Percentiles rank a stretch among this genome's conserved stretches.
Evolutionary conservation across 106 monocot genomes (phyloP).

Genomic region (Vanilla planifolia): DNA sequence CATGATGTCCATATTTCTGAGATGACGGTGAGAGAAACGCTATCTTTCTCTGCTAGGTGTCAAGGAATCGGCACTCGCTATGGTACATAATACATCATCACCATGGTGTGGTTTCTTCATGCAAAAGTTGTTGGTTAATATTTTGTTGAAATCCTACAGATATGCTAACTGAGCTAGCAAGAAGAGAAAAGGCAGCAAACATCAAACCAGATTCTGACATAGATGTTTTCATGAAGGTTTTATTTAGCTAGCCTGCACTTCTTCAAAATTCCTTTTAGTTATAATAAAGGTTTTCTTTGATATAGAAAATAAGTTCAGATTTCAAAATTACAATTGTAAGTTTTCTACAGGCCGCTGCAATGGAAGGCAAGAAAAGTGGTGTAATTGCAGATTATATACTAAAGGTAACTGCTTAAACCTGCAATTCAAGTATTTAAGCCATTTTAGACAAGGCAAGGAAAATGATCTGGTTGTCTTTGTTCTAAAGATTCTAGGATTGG

Average conservation of each 20-base stretch:
- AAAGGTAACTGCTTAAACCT: constrained; percentile 19
- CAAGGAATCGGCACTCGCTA: constrained; percentile 36
- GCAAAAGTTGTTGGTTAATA: neutral
- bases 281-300: too few species aligned
- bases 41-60: constrained; percentile 27
- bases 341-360: constrained; percentile 27
- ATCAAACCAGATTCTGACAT: constrained; percentile 67
- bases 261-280: too few species aligned
- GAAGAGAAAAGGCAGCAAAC: constrained; percentile 69
- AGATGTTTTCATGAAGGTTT: constrained; percentile 76
- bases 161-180: constrained; percentile 48
- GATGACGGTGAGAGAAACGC: constrained; percentile 37
- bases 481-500: constrained; percentile 45
- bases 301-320: too few species aligned
- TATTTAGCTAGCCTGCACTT: too few species aligned
- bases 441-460: too few species aligned
- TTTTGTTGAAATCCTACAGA: constrained; percentile 19
- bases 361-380: constrained; percentile 29
- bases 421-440: neutral
- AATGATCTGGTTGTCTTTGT: too few species aligned
- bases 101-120: neutral
- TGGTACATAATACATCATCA: constrained; percentile 13
- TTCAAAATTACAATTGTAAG: neutral
- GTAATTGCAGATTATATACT: constrained; percentile 52
- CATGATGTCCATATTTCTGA: constrained; percentile 28